Percentiles rank a stretch among this genome's conserved stretches.
Conservation (phyloP, 495 filamentous ascomycete genomes). For the Chaetomium tenue region DNA sequence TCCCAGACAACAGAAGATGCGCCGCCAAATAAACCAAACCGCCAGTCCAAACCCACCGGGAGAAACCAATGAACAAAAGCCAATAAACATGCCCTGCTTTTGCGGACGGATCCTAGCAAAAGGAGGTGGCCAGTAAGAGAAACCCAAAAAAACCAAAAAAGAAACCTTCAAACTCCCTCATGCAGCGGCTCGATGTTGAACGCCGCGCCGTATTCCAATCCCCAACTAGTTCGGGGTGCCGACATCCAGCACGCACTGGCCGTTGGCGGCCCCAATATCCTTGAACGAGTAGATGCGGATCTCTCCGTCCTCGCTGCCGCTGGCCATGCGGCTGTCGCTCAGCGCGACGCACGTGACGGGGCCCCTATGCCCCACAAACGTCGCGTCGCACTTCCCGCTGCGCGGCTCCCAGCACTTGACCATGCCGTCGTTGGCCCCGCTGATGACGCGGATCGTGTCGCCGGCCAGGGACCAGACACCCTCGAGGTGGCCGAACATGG, state of each 20-base stretch:
- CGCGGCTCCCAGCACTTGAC: constrained; percentile 95
- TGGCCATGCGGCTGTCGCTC: constrained; percentile 81
- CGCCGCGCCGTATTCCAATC: neutral
- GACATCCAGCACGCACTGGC: constrained; percentile 24
- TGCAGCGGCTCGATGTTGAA: neutral
- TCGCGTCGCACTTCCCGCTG: constrained; percentile 85
- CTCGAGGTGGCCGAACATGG: constrained; percentile 94
- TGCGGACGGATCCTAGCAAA: neutral
- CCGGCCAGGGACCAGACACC: constrained; percentile 94
- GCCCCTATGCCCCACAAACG: constrained; percentile 82
- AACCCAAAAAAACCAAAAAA: constrained; percentile 4
- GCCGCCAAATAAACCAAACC: neutral
- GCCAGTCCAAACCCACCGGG: neutral
- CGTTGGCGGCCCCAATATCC: constrained; percentile 40
- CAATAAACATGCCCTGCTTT: neutral
- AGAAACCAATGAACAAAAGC: neutral
- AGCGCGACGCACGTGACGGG: constrained; percentile 71
- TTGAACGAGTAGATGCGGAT: constrained; percentile 85
- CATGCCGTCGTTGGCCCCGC: constrained; percentile 88
- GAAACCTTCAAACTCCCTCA: constrained; percentile 1
- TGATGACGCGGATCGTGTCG: constrained; percentile 84
- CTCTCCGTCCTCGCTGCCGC: constrained; percentile 88
- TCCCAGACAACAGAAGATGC: constrained; percentile 7
- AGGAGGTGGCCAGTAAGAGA: neutral
- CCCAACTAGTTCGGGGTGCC: constrained; percentile 37